These are phyloP conservation scores for Haberlea rhodopensis DNA, from an alignment of 257 asterid genomes.

Conservation along the genomic window DNA sequence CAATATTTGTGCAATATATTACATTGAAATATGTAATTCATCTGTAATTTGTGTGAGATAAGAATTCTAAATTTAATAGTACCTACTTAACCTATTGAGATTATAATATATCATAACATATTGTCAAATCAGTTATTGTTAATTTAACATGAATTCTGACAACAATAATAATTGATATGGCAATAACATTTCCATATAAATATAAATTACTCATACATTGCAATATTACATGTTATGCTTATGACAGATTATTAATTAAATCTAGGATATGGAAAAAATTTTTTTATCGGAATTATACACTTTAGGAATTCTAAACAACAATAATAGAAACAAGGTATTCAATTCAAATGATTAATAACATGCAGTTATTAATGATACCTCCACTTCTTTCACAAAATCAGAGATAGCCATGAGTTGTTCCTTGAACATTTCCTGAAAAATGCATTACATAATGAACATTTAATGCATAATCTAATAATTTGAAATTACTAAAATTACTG, in stretches of 20 bases:
- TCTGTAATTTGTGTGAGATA: not conserved
- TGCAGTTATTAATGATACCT: constrained; percentile 43
- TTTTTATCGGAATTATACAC: not conserved
- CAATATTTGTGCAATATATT: not conserved
- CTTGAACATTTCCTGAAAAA: constrained; percentile 62
- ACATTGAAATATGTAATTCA: not conserved
- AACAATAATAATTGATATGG: too few species aligned
- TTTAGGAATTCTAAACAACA: too few species aligned
- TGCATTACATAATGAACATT: constrained; percentile 20
- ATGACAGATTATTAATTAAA: too few species aligned
- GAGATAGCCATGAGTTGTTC: constrained; percentile 58
- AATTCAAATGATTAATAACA: constrained; percentile 17
- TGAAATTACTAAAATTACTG: not conserved
- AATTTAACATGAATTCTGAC: too few species aligned
- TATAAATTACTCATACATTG: too few species aligned
- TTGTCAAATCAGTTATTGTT: too few species aligned
- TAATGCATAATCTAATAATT: constrained; percentile 14
- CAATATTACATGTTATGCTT: too few species aligned
- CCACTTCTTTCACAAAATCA: constrained; percentile 56
- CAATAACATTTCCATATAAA: too few species aligned
- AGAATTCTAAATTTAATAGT: not conserved
- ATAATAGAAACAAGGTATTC: constrained; percentile 7
- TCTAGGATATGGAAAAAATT: too few species aligned
- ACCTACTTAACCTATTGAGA: too few species aligned
- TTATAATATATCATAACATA: too few species aligned